A percentile compares a stretch with the other conserved stretches of the same genome.
Conservation (phyloP, 2,329 filamentous ascomycete genomes). For the Bisporella sp. region DNA sequence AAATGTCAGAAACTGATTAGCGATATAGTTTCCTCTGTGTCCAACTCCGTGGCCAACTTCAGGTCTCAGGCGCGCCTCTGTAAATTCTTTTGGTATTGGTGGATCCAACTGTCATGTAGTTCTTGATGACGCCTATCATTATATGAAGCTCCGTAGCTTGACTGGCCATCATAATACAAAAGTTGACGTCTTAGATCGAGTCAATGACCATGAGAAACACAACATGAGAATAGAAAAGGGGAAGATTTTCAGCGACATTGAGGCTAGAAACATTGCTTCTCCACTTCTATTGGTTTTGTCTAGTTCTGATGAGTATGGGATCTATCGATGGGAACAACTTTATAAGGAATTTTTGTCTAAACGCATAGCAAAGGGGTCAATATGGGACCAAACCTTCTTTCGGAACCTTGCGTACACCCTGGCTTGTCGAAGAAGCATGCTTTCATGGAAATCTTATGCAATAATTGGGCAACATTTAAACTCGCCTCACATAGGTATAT, state of each 20-base stretch:
- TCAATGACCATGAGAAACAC: background rate
- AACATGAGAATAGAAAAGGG: background rate
- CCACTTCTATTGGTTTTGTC: background rate
- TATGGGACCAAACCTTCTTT: background rate
- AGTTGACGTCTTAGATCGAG: slow-evolving; percentile 1
- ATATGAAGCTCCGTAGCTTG: background rate
- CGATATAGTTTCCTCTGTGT: background rate
- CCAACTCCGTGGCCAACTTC: slow-evolving; percentile 2
- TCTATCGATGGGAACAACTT: background rate
- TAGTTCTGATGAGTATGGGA: background rate
- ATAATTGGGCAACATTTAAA: background rate
- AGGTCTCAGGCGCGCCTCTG: slow-evolving; percentile 3
- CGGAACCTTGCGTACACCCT: slow-evolving; percentile 7
- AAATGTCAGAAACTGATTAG: slow-evolving; percentile 17
- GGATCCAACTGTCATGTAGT: slow-evolving; percentile 15
- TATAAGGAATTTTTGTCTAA: background rate
- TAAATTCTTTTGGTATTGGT: slow-evolving; percentile 15
- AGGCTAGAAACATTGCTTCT: background rate
- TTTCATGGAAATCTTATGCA: slow-evolving; percentile 4
- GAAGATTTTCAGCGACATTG: background rate
- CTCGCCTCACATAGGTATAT: background rate
- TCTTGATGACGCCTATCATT: slow-evolving; percentile 4
- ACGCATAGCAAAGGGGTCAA: background rate
- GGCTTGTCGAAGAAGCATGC: background rate
- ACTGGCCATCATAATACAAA: background rate